phyloP scores from a whole-genome alignment of 202 grass and related monocot genomes.

The Digitaria exilis region DNA sequence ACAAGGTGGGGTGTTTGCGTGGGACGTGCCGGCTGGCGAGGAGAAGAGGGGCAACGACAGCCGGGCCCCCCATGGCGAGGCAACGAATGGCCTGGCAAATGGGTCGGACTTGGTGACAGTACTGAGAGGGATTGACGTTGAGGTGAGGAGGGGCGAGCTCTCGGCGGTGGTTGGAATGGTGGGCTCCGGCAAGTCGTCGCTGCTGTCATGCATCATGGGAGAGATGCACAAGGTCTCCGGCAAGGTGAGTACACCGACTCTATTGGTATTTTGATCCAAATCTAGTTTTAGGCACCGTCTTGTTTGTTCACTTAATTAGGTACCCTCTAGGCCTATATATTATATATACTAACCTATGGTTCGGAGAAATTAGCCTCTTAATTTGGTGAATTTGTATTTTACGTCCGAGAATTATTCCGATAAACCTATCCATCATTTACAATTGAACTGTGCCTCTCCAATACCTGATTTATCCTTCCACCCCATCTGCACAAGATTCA shows the following conservation, averaged over 20 bases:
- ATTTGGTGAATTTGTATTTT: too few relatives aligned
- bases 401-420: too few relatives aligned
- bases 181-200: conserved; percentile 72
- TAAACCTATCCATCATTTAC: too few relatives aligned
- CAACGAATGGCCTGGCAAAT: conserved; percentile 5
- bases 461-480: too few relatives aligned
- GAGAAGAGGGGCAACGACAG: not conserved
- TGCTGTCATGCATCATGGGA: conserved; percentile 67
- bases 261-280: not conserved
- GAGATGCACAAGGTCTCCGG: conserved; percentile 72
- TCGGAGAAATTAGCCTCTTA: too few relatives aligned
- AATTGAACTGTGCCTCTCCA: too few relatives aligned
- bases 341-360: too few relatives aligned
- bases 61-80: not conserved
- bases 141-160: conserved; percentile 52
- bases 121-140: conserved; percentile 47
- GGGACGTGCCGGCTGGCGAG: conserved; percentile 28
- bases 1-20: conserved; percentile 52
- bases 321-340: too few relatives aligned
- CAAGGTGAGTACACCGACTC: conserved; percentile 32
- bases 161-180: conserved; percentile 59
- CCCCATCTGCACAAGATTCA: too few relatives aligned
- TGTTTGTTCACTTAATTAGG: too few relatives aligned
- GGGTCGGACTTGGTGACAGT: conserved; percentile 12
- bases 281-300: too few relatives aligned